A percentile compares a stretch with the other conserved stretches of the same genome.
These are phyloP conservation scores for Patellifolia procumbens DNA, from an alignment of 179 eudicot species.

Conservation along the genomic window DNA sequence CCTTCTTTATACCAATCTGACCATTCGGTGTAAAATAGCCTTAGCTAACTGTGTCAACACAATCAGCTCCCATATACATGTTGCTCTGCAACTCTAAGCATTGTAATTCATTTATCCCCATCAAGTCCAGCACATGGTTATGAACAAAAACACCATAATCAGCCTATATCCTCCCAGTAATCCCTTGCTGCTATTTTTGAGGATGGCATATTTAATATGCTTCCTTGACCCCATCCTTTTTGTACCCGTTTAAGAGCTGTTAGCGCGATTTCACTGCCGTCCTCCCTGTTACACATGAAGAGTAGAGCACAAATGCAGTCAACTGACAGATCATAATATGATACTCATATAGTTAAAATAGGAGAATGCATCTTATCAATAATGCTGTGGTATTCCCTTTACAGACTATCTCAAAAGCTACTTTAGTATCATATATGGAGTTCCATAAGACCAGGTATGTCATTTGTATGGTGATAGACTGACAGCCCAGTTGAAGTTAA, in stretches of 20 bases:
- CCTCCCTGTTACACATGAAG: constrained; percentile 55
- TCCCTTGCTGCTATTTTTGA: constrained; percentile 44
- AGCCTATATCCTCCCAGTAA: constrained; percentile 47
- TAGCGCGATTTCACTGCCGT: constrained; percentile 67
- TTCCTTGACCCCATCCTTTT: constrained; percentile 92
- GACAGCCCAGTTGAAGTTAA: not conserved
- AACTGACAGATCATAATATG: not conserved
- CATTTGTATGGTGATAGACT: not conserved
- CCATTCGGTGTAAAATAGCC: too few species aligned
- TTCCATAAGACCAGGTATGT: not conserved
- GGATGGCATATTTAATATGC: constrained; percentile 44
- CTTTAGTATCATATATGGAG: constrained; percentile 2
- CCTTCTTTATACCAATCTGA: too few species aligned
- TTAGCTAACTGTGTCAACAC: not conserved
- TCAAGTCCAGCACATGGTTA: too few species aligned
- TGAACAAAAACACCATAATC: constrained; percentile 6
- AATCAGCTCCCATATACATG: not conserved
- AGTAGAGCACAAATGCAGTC: not conserved
- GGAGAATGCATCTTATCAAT: not conserved
- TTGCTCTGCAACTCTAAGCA: not conserved
- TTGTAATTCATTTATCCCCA: too few species aligned
- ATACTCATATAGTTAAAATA: not conserved
- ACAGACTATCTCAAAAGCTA: not conserved
- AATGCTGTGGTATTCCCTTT: not conserved
- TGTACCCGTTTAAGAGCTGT: constrained; percentile 66